Base-by-base conservation (phyloP, 371 early-diverging fungal species). In the Quaeritorhiza haematococci region DNA sequence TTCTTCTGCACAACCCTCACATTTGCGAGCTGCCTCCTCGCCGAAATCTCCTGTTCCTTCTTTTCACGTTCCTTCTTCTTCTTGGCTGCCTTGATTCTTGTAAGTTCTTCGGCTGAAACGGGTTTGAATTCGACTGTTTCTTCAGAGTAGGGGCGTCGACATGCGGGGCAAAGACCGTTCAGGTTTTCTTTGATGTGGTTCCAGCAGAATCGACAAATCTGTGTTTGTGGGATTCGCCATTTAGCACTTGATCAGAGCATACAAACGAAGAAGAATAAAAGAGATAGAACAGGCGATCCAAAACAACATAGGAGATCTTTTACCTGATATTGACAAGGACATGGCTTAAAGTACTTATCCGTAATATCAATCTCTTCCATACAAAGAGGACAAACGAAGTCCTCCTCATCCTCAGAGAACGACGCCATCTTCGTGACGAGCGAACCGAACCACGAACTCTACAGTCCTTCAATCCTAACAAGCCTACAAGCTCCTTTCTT, bases 161-260 rank as follows among this genome's bases (percentile, higher is more conserved):
- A 98, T 6, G 94, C 96, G 19, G 98, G 96, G 71, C 98, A 98
- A 47, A 85, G 82, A 4, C 89, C 89, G 68, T 93, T 93, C 59
- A 92, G 78, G 64, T 91, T 84, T 48, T 94, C 89, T 60, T 90
- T 91, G 72, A 95, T 95, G 63, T 93, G 93, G 69, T 97, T 88
- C 89, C 93, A 95, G 66, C 98, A 98, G 71, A 98, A 98, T n/a
- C 96, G 87, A 71, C 98, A 98, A 59, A 97, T 93, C 93, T 96
- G n/a, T n/a, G n/a, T n/a, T n/a, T n/a, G n/a, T n/a, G n/a, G n/a
- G n/a, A n/a, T n/a, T n/a, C n/a, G n/a, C n/a, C n/a, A n/a, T n/a
- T n/a, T n/a, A n/a, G n/a, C n/a, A 75, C 10, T 50, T 7, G 7
- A 32, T 10, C 7, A 50, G 32, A 50, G 52, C 29, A 15, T 33